Conservation (phyloP, 73 alveolate genomes). For the Tetrahymena thermophila region DNA sequence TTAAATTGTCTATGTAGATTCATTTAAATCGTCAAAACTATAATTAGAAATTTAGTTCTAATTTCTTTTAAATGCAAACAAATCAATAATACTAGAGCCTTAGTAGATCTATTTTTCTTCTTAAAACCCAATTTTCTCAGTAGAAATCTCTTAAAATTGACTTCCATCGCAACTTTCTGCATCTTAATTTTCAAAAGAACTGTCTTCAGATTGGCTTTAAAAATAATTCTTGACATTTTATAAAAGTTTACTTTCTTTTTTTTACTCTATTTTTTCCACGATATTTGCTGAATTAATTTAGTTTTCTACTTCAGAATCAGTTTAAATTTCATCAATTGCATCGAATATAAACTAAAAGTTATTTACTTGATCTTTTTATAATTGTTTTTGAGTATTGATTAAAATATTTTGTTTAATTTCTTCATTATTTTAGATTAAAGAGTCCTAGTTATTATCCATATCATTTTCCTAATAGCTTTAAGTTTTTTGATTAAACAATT, state of each 20-base stretch:
- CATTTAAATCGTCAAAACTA: not conserved
- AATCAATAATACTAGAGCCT: not conserved
- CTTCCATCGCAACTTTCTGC: not conserved
- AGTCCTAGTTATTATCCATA: too few species aligned
- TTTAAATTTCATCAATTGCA: not conserved
- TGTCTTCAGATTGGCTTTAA: not conserved
- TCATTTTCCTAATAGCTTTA: not conserved
- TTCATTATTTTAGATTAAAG: not conserved
- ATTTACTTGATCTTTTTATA: not conserved
- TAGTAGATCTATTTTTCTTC: too few species aligned
- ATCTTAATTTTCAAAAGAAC: not conserved
- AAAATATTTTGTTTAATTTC: too few species aligned
- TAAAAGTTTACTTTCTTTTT: not conserved
- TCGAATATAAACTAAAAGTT: not conserved
- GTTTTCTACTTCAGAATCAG: not conserved
- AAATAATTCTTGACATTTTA: not conserved
- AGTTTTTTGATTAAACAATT: not conserved
- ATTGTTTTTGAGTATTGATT: too few species aligned
- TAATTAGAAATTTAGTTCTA: not conserved
- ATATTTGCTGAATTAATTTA: not conserved
- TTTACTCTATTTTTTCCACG: not conserved
- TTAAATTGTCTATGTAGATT: not conserved
- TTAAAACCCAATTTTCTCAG: not conserved
- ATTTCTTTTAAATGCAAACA: not conserved
- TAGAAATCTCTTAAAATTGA: not conserved